phyloP scores from a whole-genome alignment of 225 moss, liverwort and hornwort species.

The Thuidium tamariscinum region DNA sequence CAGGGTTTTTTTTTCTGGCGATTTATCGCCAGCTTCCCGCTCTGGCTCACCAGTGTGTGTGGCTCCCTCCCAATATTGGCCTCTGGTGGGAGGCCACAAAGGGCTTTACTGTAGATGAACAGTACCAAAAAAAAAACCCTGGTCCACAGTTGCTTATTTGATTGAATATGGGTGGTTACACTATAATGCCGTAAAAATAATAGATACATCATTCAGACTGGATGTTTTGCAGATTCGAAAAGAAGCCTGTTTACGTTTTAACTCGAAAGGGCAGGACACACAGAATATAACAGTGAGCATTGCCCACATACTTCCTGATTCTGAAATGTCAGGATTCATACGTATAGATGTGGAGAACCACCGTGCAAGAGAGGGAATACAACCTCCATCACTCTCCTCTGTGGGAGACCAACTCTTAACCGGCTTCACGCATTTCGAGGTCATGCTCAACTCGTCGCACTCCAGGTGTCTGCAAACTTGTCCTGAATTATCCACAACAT shows the following conservation, averaged over 20 bases:
- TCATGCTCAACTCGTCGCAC: not conserved
- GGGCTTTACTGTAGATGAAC: too few species aligned
- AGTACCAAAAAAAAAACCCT: too few species aligned
- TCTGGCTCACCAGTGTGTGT: too few species aligned
- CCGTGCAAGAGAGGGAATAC: not conserved
- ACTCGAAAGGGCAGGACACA: not conserved
- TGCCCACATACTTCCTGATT: not conserved
- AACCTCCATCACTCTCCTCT: not conserved
- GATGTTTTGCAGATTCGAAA: not conserved
- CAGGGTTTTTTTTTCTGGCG: too few species aligned
- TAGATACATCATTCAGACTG: not conserved
- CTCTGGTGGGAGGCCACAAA: too few species aligned
- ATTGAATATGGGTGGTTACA: too few species aligned
- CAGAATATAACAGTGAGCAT: not conserved
- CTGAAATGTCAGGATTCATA: not conserved
- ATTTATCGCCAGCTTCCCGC: too few species aligned
- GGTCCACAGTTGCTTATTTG: too few species aligned
- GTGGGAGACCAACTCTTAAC: not conserved
- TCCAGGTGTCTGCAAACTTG: not conserved
- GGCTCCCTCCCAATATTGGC: too few species aligned
- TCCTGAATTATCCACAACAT: not conserved
- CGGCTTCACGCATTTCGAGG: not conserved
- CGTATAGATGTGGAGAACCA: not conserved
- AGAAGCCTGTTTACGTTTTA: not conserved
- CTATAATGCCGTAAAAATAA: too few species aligned